Evolutionary conservation across 1,284 basidiomycete genomes (phyloP).

Genomic region (Waitea zeae): DNA sequence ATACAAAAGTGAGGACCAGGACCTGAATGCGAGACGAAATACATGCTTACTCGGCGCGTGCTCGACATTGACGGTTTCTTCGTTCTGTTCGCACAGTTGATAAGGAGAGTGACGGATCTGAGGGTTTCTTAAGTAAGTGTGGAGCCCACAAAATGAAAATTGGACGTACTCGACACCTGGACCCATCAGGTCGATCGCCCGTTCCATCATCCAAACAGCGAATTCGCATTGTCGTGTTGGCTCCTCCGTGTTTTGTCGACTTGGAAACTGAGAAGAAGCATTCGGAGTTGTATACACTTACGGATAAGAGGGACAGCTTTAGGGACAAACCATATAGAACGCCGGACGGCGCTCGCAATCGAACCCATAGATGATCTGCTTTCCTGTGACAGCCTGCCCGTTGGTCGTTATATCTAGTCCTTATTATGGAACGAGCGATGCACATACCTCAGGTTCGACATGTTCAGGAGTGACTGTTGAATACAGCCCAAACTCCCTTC

Average conservation of each 20-base stretch:
- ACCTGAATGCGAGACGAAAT: no score
- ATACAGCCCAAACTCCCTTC: constrained; percentile 55
- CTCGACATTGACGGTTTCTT: constrained; percentile 58
- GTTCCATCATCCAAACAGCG: constrained; percentile 62
- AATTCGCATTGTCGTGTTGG: constrained; percentile 59
- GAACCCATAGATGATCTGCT: constrained; percentile 61
- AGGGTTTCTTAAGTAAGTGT: background rate
- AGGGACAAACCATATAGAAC: constrained; percentile 67
- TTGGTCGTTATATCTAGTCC: no score
- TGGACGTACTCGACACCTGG: constrained; percentile 55
- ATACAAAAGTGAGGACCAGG: no score
- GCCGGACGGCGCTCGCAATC: constrained; percentile 51
- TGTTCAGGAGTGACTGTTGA: constrained; percentile 33
- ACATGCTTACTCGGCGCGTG: constrained; percentile 21
- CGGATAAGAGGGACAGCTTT: no score
- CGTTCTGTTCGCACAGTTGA: constrained; percentile 68
- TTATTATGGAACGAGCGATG: no score
- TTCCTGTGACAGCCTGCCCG: constrained; percentile 60
- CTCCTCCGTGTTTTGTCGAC: constrained; percentile 72
- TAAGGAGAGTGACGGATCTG: constrained; percentile 54
- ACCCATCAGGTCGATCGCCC: constrained; percentile 54
- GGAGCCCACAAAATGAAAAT: constrained; percentile 8
- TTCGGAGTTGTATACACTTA: no score
- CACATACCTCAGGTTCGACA: constrained; percentile 62
- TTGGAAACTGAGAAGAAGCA: no score